Conservation (phyloP, 805 yeast species). For the Teunomyces aglyptinius region DNA sequence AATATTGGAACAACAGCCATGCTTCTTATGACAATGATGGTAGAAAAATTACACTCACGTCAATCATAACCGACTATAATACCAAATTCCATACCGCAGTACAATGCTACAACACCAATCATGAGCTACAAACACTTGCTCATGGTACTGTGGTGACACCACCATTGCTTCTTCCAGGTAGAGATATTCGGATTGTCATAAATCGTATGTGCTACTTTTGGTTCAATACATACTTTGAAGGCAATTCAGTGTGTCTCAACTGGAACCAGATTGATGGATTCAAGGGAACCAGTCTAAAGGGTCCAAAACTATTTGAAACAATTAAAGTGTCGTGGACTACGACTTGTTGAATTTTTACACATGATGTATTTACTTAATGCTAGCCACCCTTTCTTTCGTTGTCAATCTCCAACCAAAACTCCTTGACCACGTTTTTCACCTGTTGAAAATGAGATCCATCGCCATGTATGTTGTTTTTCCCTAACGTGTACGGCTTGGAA, state of each 20-base stretch:
- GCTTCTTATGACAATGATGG: background rate
- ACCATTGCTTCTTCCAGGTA: background rate
- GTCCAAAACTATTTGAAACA: conserved; percentile 43
- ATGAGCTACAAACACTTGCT: background rate
- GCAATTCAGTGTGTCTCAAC: background rate
- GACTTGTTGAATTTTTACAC: background rate
- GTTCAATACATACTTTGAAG: conserved; percentile 31
- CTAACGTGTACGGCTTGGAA: conserved; percentile 37
- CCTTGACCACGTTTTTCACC: conserved; percentile 23
- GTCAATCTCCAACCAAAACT: conserved; percentile 28
- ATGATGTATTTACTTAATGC: background rate
- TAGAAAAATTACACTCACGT: background rate
- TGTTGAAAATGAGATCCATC: conserved; percentile 18
- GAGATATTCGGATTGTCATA: conserved; percentile 6
- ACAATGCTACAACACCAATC: background rate
- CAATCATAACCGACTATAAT: background rate
- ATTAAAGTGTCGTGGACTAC: background rate
- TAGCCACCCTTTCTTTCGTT: conserved; percentile 26
- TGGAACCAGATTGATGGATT: conserved; percentile 63
- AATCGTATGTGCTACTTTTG: conserved; percentile 24
- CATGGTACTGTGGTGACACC: background rate
- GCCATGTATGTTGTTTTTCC: conserved; percentile 22
- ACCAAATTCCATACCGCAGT: background rate
- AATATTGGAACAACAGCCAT: background rate
- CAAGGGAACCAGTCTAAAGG: conserved; percentile 57